Evolutionary conservation across 2,329 filamentous ascomycete genomes (phyloP).

Genomic region (Lasiodiplodia hormozganensis): DNA sequence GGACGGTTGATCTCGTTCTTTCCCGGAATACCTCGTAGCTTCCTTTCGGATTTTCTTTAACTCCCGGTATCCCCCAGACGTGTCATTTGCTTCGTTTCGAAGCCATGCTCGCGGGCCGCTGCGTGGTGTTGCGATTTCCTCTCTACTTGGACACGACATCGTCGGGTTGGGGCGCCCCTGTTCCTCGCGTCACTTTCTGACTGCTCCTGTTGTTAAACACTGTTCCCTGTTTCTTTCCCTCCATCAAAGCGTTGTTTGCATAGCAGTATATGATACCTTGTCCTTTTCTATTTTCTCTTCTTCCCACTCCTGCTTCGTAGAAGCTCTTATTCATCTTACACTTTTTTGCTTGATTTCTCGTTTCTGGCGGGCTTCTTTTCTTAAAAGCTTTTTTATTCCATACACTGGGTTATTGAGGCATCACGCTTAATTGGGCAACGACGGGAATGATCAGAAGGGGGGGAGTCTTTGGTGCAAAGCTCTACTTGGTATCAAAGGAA

Average conservation of each 20-base stretch:
- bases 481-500: background rate
- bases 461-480: background rate
- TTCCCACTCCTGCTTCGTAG: background rate
- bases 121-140: background rate
- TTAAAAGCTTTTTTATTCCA: slow-evolving; percentile 11
- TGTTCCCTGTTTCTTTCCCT: slow-evolving; percentile 2
- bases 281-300: slow-evolving; percentile 1
- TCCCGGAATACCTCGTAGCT: background rate
- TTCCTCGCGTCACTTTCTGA: background rate
- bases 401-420: slow-evolving; percentile 1
- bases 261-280: slow-evolving; percentile 20
- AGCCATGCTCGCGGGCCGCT: slow-evolving; percentile 20
- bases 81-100: background rate
- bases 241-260: slow-evolving; percentile 4
- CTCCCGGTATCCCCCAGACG: background rate
- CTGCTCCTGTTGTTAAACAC: slow-evolving; percentile 1
- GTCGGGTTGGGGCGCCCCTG: background rate
- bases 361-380: slow-evolving; percentile 2
- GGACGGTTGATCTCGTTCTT: slow-evolving; percentile 39
- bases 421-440: slow-evolving; percentile 1
- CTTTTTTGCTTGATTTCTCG: background rate
- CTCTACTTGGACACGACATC: background rate
- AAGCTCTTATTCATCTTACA: background rate
- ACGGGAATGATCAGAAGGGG: background rate
- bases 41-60: background rate